Percentiles rank a stretch among this genome's conserved stretches.
These are phyloP conservation scores for Keithomyces neogunnii DNA, from an alignment of 2,329 filamentous ascomycete species.

Conservation along the genomic window DNA sequence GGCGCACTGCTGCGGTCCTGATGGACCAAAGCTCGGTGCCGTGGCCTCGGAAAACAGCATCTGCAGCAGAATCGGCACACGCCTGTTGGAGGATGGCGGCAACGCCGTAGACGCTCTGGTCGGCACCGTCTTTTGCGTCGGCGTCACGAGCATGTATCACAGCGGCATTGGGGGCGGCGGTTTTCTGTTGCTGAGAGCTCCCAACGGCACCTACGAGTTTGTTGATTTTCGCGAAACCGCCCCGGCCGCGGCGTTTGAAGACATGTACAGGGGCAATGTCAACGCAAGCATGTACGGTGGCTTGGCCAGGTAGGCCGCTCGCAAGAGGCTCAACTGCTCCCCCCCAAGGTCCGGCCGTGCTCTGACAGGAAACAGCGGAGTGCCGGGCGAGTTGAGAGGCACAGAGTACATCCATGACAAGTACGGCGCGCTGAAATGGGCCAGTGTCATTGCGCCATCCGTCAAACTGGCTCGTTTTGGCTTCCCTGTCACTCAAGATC, in stretches of 20 bases:
- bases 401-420: slow-evolving; percentile 64
- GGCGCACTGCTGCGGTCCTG: neutral
- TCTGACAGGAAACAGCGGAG: slow-evolving; percentile 32
- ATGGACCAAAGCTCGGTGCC: slow-evolving; percentile 35
- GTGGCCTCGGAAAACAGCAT: slow-evolving; percentile 52
- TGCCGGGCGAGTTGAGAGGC: slow-evolving; percentile 65
- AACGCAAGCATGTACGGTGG: slow-evolving; percentile 59
- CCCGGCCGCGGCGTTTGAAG: slow-evolving; percentile 65
- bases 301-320: slow-evolving; percentile 55
- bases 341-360: too few relatives aligned
- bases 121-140: slow-evolving; percentile 56
- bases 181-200: slow-evolving; percentile 62
- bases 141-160: slow-evolving; percentile 57
- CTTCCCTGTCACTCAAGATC: slow-evolving; percentile 62
- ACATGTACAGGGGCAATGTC: slow-evolving; percentile 71
- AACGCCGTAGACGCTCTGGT: slow-evolving; percentile 61
- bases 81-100: slow-evolving; percentile 49
- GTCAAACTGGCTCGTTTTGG: slow-evolving; percentile 64
- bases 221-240: slow-evolving; percentile 83
- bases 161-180: slow-evolving; percentile 69
- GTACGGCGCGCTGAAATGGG: slow-evolving; percentile 58
- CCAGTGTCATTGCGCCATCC: slow-evolving; percentile 58
- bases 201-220: slow-evolving; percentile 63
- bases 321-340: neutral
- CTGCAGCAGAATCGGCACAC: slow-evolving; percentile 51